phyloP scores from a whole-genome alignment of 2,329 filamentous ascomycete species.

The Pseudogymnoascus sp. region DNA sequence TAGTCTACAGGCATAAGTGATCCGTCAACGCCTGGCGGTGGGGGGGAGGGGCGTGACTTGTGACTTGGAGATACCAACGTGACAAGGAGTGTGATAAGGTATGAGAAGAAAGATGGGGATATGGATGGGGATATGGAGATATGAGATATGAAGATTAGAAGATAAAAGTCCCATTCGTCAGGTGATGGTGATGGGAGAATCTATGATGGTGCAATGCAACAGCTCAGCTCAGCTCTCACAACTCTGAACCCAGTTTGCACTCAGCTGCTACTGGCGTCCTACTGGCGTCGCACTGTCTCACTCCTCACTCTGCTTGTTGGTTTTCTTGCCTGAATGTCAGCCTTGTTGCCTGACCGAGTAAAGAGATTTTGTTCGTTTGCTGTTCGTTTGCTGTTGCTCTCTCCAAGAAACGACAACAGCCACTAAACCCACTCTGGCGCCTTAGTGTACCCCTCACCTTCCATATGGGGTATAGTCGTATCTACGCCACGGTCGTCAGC shows the following conservation, averaged over 20 bases:
- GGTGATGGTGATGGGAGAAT: no score
- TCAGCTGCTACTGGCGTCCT: no score
- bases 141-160: no score
- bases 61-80: neutral
- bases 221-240: no score
- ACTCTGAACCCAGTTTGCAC: no score
- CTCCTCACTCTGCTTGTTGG: neutral
- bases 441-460: constrained; percentile 5
- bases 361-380: neutral
- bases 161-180: no score
- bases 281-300: no score
- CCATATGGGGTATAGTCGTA: neutral
- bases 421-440: neutral
- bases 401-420: neutral
- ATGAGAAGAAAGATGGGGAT: neutral
- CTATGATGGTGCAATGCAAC: no score
- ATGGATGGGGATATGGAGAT: no score
- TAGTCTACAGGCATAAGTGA: no score
- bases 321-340: neutral
- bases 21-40: neutral
- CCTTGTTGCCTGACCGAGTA: neutral
- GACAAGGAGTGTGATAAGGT: neutral
- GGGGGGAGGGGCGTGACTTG: constrained; percentile 7
- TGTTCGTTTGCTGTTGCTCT: neutral
- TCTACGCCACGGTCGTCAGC: neutral